Percentiles rank a stretch among this genome's conserved stretches.
Evolutionary conservation across 228 moss, liverwort and hornwort species (phyloP).

Genomic region (Sphagnum fallax): DNA sequence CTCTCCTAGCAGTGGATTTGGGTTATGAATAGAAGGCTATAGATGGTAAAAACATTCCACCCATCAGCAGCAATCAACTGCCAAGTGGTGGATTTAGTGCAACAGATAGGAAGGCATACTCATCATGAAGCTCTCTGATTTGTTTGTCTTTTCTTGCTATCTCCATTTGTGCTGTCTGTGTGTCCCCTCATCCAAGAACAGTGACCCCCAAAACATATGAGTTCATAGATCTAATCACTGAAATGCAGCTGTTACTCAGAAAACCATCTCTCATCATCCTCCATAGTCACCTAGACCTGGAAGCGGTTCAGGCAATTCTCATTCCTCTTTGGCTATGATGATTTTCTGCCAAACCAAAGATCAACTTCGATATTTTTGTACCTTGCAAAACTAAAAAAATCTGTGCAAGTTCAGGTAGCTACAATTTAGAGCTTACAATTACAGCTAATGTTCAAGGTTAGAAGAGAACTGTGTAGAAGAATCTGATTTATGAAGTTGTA

Average conservation of each 20-base stretch:
- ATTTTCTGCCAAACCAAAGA: too few species aligned
- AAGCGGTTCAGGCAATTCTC: too few species aligned
- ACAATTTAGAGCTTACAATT: too few species aligned
- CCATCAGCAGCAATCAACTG: too few species aligned
- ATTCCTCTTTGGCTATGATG: too few species aligned
- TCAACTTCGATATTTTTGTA: too few species aligned
- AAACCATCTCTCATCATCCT: not conserved
- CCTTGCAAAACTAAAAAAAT: not conserved
- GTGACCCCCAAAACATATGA: not conserved
- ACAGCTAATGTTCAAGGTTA: too few species aligned
- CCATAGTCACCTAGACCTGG: not conserved
- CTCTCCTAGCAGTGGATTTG: not conserved
- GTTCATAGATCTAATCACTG: not conserved
- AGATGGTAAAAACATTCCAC: not conserved
- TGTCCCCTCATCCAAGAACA: conserved; percentile 6
- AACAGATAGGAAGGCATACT: conserved; percentile 20
- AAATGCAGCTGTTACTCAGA: not conserved
- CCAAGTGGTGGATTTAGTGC: too few species aligned
- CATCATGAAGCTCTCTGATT: conserved; percentile 57
- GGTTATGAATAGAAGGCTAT: not conserved
- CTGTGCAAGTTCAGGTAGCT: not conserved
- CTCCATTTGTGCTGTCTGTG: conserved; percentile 66
- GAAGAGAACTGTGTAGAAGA: too few species aligned
- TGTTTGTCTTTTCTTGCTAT: conserved; percentile 64
- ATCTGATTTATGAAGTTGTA: too few species aligned